Conservation (phyloP, 352 stramenopile species). For the Poterioochromonas sp. region DNA sequence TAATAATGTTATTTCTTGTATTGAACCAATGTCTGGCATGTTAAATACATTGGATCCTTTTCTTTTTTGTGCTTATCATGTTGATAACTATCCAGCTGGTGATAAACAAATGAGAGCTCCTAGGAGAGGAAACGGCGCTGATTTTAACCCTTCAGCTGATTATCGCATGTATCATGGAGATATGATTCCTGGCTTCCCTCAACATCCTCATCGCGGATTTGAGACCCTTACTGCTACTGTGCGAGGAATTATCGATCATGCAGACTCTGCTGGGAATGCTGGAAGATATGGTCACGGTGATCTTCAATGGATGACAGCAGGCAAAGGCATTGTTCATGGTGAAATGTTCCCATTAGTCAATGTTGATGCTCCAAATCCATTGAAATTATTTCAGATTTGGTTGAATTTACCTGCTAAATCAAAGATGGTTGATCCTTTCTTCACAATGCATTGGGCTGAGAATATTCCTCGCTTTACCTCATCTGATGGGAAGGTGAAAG, state of each 20-base stretch:
- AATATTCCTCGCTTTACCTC: constrained; percentile 47
- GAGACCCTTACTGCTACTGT: constrained; percentile 60
- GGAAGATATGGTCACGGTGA: constrained; percentile 50
- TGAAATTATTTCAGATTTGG: constrained; percentile 54
- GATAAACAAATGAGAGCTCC: constrained; percentile 39
- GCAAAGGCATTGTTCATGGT: constrained; percentile 45
- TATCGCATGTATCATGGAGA: constrained; percentile 62
- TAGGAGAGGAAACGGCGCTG: constrained; percentile 48
- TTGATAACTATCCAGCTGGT: constrained; percentile 48
- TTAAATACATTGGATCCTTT: constrained; percentile 52
- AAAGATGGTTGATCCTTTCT: constrained; percentile 48
- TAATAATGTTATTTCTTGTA: neutral
- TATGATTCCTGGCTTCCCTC: constrained; percentile 48
- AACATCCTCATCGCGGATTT: constrained; percentile 48
- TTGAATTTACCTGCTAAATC: constrained; percentile 42
- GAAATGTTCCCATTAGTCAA: constrained; percentile 55
- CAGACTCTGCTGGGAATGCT: constrained; percentile 48
- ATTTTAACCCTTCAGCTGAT: constrained; percentile 49
- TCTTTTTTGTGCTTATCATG: constrained; percentile 61
- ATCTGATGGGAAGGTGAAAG: constrained; percentile 37
- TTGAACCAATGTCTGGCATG: constrained; percentile 33
- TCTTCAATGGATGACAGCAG: constrained; percentile 55
- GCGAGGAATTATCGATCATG: constrained; percentile 55
- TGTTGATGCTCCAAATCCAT: constrained; percentile 40
- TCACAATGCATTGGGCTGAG: constrained; percentile 58